phyloP scores from a whole-genome alignment of 495 filamentous ascomycete genomes.

The Aspergillus wentii region DNA sequence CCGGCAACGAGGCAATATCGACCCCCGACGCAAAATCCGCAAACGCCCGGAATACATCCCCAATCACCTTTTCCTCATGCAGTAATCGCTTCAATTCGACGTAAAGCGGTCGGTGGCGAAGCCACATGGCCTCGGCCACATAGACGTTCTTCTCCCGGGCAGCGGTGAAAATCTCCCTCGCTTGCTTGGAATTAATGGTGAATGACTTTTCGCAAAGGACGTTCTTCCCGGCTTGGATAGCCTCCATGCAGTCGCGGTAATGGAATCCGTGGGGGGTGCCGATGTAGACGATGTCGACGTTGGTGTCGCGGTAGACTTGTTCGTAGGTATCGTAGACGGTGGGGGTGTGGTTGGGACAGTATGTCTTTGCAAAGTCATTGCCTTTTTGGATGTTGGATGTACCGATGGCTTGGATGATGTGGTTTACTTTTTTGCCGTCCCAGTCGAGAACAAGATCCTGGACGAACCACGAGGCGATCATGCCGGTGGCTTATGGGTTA shows the following conservation, averaged over 20 bases:
- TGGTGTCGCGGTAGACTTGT: conserved; percentile 59
- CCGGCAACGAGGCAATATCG: no score
- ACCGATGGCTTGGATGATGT: conserved; percentile 28
- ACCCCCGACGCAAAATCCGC: conserved; percentile 49
- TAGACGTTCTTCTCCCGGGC: conserved; percentile 66
- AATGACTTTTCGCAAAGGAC: conserved; percentile 44
- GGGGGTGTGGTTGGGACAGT: conserved; percentile 42
- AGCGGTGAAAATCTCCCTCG: conserved; percentile 56
- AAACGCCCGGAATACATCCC: conserved; percentile 59
- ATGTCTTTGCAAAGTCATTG: conserved; percentile 17
- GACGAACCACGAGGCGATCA: conserved; percentile 25
- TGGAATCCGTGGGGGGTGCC: conserved; percentile 86
- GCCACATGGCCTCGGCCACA: conserved; percentile 87
- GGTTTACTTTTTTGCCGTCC: conserved; percentile 17
- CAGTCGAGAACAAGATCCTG: conserved; percentile 17
- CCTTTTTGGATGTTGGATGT: conserved; percentile 24
- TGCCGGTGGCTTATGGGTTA: no score
- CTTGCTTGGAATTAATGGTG: conserved; percentile 69
- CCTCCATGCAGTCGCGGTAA: conserved; percentile 50
- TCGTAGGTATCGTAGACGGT: conserved; percentile 68
- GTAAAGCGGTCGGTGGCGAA: conserved; percentile 67
- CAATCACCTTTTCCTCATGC: conserved; percentile 53
- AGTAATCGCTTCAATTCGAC: conserved; percentile 61
- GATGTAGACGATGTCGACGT: conserved; percentile 75
- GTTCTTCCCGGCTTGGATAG: conserved; percentile 36